Base-by-base conservation (phyloP, 2,329 filamentous ascomycete species). In the Sporothrix pallida region DNA sequence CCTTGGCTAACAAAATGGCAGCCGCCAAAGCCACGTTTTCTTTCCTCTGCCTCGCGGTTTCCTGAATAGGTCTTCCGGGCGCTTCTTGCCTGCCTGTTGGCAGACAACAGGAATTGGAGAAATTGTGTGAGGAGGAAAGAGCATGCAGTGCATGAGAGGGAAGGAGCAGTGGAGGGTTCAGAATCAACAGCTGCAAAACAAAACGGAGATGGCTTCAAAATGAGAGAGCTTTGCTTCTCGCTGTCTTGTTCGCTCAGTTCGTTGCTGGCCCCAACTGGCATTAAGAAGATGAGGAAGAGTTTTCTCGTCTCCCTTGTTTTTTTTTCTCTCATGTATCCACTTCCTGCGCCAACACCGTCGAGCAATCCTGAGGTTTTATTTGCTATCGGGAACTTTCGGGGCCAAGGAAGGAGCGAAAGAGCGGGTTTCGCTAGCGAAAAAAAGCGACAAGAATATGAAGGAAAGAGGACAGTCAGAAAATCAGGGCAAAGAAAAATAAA, bases 351-450 rank as follows among this genome's bases (percentile, higher is more conserved):
- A 72, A 26, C 46, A 42, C 23, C 52, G 13, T 15, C 23, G 37
- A 62, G 56, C 56, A 50, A 50, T 63, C 58, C 52, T 42, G n/a
- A 42, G 31, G 31, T 63, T 37, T 71, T 62, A 65, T 65, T 72
- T 72, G 58, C 17, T 67, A 9, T 72, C 70, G 70, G 70, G 31
- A 72, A 54, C 20, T 72, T 54, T 65, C 70, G 70, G 70, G 70
- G 26, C 26, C 31, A 58, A 58, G 37, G 12, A 70, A 63, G n/a
- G 56, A 20, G 26, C 23, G 56, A 63, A 46, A 48, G 26, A 52
- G 70, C 46, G 68, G 50, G 15, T 46, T 37, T 50, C 54, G n/a
- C 46, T 37, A 50, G 12, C 13, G 20, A 31, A 48, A 15, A 63
- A 52, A 31, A 52, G 42, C 17, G 26, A 23, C 17, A 58, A 56